These are phyloP conservation scores for Lotus japonicus DNA, from an alignment of 306 rosid genomes.

Conservation along the genomic window DNA sequence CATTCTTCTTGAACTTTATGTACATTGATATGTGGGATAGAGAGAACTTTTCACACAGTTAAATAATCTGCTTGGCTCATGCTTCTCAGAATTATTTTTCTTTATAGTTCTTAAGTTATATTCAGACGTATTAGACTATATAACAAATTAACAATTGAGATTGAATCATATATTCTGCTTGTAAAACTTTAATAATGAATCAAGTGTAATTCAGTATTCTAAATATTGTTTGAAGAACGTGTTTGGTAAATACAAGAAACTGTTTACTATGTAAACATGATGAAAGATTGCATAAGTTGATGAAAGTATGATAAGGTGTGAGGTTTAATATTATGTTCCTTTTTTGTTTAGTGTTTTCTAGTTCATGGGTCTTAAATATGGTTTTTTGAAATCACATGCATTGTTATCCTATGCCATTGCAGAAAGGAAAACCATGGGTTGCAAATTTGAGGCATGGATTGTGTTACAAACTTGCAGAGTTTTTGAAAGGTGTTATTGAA, in stretches of 20 bases:
- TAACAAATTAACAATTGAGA: not conserved
- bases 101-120: not conserved
- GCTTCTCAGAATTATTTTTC: not conserved
- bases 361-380: not conserved
- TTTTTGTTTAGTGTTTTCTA: not conserved
- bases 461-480: not conserved
- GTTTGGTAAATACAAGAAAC: not conserved
- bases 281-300: constrained; percentile 6
- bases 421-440: not conserved
- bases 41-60: not conserved
- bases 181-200: not conserved
- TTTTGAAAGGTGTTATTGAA: constrained; percentile 2
- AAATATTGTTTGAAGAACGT: constrained; percentile 3
- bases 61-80: not conserved
- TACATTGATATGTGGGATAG: not conserved
- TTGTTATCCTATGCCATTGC: not conserved
- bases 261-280: not conserved
- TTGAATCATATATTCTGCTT: constrained; percentile 7
- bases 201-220: not conserved
- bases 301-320: not conserved
- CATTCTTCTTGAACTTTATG: not conserved
- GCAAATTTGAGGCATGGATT: not conserved
- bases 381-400: not conserved
- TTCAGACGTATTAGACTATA: not conserved
- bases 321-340: constrained; percentile 1